phyloP scores from a whole-genome alignment of 2,329 filamentous ascomycete species.

The Fusarium austroafricanum region DNA sequence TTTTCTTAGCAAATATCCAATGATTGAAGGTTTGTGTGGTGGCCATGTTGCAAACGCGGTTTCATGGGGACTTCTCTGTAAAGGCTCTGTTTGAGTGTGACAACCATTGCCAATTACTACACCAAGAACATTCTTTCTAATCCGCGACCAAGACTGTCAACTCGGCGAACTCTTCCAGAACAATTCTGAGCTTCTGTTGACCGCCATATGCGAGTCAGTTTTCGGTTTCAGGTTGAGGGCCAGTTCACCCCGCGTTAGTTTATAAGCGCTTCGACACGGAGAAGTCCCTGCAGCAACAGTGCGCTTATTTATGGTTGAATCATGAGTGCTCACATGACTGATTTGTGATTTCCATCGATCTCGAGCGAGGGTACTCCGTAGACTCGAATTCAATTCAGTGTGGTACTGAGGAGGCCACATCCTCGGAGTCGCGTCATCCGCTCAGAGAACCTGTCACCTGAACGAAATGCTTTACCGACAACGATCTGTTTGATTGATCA shows the following conservation, averaged over 20 bases:
- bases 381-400: no score
- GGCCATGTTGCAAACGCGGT: slow-evolving; percentile 9
- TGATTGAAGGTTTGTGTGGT: neutral
- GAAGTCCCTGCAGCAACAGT: neutral
- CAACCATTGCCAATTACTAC: neutral
- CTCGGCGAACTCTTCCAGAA: slow-evolving; percentile 28
- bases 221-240: slow-evolving; percentile 27
- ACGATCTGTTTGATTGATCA: neutral
- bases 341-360: neutral
- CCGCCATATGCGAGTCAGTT: slow-evolving; percentile 31
- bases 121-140: neutral
- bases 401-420: no score
- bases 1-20: neutral
- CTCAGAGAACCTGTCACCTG: neutral
- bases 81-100: neutral
- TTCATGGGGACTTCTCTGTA: neutral
- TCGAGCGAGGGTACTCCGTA: neutral
- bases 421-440: neutral
- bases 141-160: neutral
- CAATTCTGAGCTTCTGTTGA: slow-evolving; percentile 10
- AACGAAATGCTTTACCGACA: neutral
- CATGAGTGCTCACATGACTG: neutral
- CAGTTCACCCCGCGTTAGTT: slow-evolving; percentile 30
- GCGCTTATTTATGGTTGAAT: neutral
- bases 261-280: neutral